Conservation (phyloP, 768 basidiomycete species). For the Steccherinum ochraceum region DNA sequence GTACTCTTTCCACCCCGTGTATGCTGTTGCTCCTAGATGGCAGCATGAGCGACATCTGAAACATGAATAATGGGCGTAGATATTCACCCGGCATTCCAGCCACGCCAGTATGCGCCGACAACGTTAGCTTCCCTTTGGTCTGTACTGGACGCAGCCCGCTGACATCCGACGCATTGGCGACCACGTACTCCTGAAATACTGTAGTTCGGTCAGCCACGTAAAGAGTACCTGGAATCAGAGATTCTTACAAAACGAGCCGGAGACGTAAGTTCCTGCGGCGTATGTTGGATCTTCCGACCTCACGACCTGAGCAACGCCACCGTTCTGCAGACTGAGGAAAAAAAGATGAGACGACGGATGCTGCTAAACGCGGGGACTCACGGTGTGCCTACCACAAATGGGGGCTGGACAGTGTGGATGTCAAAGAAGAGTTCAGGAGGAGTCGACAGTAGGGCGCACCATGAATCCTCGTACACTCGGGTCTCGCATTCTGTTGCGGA, state of each 20-base stretch:
- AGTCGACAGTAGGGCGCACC: too few species aligned
- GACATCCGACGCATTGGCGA: conserved; percentile 23
- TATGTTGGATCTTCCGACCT: conserved; percentile 17
- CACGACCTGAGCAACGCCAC: conserved; percentile 19
- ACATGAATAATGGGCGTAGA: too few species aligned
- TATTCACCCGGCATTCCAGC: conserved; percentile 38
- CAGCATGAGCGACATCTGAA: too few species aligned
- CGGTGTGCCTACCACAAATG: conserved; percentile 25
- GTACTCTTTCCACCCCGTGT: conserved; percentile 35
- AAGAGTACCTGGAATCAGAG: conserved; percentile 36
- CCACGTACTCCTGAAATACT: conserved; percentile 37
- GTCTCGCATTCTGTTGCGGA: conserved; percentile 12
- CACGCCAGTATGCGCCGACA: conserved; percentile 42
- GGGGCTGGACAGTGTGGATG: conserved; percentile 11
- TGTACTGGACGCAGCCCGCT: conserved; percentile 23
- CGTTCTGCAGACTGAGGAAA: conserved; percentile 19
- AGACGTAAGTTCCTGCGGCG: conserved; percentile 19
- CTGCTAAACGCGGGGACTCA: conserved; percentile 17
- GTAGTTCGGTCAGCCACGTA: too few species aligned
- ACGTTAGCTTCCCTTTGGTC: conserved; percentile 40
- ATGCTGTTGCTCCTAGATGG: too few species aligned
- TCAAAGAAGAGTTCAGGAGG: too few species aligned
- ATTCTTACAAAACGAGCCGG: conserved; percentile 15
- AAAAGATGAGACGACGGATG: conserved; percentile 22
- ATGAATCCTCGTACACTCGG: too few species aligned